Evolutionary conservation across 805 yeast species (phyloP).

Genomic region (Nakazawaea wyomingensis): DNA sequence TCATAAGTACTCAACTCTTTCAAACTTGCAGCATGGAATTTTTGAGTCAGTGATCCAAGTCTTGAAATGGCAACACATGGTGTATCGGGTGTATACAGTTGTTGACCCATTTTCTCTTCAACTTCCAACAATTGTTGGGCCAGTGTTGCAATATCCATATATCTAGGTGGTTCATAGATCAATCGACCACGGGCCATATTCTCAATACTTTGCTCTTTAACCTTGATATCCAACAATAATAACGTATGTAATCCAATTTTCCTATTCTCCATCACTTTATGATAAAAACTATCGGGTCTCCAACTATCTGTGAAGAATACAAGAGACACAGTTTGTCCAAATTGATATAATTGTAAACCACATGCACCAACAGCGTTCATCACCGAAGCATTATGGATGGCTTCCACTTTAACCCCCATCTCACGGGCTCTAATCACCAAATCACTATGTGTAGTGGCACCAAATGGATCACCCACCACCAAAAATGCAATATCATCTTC

Average conservation of each 20-base stretch:
- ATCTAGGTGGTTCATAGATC: slow-evolving; percentile 95
- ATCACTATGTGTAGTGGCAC: slow-evolving; percentile 98
- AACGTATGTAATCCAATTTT: slow-evolving; percentile 88
- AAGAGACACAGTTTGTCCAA: slow-evolving; percentile 95
- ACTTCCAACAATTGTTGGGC: slow-evolving; percentile 83
- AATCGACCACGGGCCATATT: slow-evolving; percentile 89
- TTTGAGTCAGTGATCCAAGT: slow-evolving; percentile 80
- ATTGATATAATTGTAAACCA: slow-evolving; percentile 89
- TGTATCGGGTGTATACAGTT: slow-evolving; percentile 79
- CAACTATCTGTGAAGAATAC: slow-evolving; percentile 93
- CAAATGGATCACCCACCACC: slow-evolving; percentile 97
- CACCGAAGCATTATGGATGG: slow-evolving; percentile 91
- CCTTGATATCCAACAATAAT: slow-evolving; percentile 85
- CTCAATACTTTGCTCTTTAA: slow-evolving; percentile 92
- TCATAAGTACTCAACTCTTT: slow-evolving; percentile 75
- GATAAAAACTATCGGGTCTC: slow-evolving; percentile 95
- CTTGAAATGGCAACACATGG: slow-evolving; percentile 94
- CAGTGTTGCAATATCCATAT: slow-evolving; percentile 89
- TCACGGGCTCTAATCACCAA: slow-evolving; percentile 88
- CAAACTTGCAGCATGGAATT: slow-evolving; percentile 80
- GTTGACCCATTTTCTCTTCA: slow-evolving; percentile 70
- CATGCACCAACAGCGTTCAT: slow-evolving; percentile 99
- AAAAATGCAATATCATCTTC: slow-evolving; percentile 84
- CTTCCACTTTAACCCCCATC: slow-evolving; percentile 68
- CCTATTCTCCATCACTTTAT: slow-evolving; percentile 84